These are phyloP conservation scores for Talaromyces thailandensis DNA, from an alignment of 495 filamentous ascomycete species.

Conservation along the genomic window DNA sequence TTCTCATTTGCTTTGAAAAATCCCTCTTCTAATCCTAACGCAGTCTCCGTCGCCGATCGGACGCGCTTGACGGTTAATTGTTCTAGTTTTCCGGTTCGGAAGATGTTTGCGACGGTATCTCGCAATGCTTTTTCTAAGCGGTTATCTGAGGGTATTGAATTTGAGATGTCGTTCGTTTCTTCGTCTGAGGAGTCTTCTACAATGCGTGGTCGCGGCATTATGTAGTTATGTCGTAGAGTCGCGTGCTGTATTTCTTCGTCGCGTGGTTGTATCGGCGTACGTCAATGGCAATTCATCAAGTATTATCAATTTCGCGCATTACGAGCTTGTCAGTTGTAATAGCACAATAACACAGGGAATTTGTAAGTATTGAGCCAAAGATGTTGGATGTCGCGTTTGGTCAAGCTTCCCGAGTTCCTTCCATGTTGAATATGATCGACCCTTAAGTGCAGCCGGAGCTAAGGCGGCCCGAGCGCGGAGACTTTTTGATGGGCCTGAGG, in stretches of 20 bases:
- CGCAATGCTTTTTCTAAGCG: constrained; percentile 47
- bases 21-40: constrained; percentile 53
- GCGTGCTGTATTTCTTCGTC: not conserved
- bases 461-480: not conserved
- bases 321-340: not conserved
- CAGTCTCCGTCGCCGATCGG: constrained; percentile 56
- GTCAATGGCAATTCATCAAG: not conserved
- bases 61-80: constrained; percentile 70
- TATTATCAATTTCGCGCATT: not conserved
- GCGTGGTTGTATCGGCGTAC: not conserved
- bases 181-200: constrained; percentile 26
- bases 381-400: not conserved
- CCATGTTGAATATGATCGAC: not conserved
- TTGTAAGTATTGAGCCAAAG: not conserved
- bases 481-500: not conserved
- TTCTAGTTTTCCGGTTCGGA: constrained; percentile 46
- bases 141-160: constrained; percentile 21
- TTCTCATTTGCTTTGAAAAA: constrained; percentile 55
- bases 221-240: not conserved
- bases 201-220: constrained; percentile 27
- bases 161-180: constrained; percentile 17
- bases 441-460: not conserved
- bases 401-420: no score
- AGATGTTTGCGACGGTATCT: constrained; percentile 47
- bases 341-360: not conserved